phyloP scores from a whole-genome alignment of 2,329 filamentous ascomycete species.

The Dichotomopilus funicola region DNA sequence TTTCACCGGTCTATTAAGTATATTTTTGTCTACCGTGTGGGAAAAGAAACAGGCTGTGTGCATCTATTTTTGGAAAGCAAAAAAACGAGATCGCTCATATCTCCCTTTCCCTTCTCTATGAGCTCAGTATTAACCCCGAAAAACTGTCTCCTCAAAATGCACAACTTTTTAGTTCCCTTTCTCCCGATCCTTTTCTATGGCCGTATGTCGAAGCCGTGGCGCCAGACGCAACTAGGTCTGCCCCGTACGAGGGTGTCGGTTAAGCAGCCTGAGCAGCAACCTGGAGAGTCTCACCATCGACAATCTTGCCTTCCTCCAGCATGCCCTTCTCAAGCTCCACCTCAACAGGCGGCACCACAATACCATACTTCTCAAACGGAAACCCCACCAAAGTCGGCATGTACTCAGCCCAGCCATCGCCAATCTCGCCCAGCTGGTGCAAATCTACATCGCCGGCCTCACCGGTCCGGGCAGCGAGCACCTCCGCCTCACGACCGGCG shows the following conservation, averaged over 20 bases:
- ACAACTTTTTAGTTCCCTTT: too few relatives aligned
- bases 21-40: too few relatives aligned
- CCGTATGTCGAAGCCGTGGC: too few relatives aligned
- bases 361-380: slow-evolving; percentile 54
- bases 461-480: slow-evolving; percentile 75
- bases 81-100: too few relatives aligned
- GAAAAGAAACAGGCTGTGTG: too few relatives aligned
- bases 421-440: slow-evolving; percentile 50
- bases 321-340: slow-evolving; percentile 40
- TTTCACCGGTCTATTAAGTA: too few relatives aligned
- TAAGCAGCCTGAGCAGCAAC: slow-evolving; percentile 7
- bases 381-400: slow-evolving; percentile 45
- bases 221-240: not conserved
- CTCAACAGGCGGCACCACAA: slow-evolving; percentile 40
- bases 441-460: slow-evolving; percentile 50
- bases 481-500: slow-evolving; percentile 66
- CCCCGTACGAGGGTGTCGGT: not conserved
- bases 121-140: too few relatives aligned
- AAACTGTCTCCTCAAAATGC: too few relatives aligned
- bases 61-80: too few relatives aligned
- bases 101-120: too few relatives aligned
- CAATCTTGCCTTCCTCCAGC: slow-evolving; percentile 30
- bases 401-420: slow-evolving; percentile 57
- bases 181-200: too few relatives aligned
- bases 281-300: slow-evolving; percentile 18